phyloP scores from a whole-genome alignment of 163 green algal genomes.

The Scenedesmus sp. region DNA sequence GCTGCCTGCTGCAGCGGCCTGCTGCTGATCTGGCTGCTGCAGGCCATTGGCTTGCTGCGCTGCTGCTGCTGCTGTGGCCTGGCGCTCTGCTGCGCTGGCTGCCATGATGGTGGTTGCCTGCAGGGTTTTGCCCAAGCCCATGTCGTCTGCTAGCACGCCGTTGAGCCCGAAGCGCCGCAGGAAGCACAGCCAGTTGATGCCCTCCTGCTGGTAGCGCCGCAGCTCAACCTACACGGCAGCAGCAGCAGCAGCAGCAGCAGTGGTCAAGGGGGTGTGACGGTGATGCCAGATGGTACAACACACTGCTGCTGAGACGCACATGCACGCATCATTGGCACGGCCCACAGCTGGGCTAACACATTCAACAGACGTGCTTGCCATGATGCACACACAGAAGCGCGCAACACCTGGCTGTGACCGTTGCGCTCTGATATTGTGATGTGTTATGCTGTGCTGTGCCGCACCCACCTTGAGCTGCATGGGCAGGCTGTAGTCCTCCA shows the following conservation, averaged over 20 bases:
- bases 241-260: slow-evolving; percentile 12
- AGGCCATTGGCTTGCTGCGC: slow-evolving; percentile 51
- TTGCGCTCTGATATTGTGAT: neutral
- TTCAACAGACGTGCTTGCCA: neutral
- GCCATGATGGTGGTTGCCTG: slow-evolving; percentile 89
- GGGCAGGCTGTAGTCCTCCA: slow-evolving; percentile 76
- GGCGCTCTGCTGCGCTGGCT: slow-evolving; percentile 51
- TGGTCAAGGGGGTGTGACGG: neutral
- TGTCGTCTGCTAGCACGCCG: slow-evolving; percentile 97
- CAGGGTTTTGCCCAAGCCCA: slow-evolving; percentile 94
- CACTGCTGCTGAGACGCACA: neutral
- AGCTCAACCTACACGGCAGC: slow-evolving; percentile 60
- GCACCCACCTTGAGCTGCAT: slow-evolving; percentile 53
- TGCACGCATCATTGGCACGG: neutral
- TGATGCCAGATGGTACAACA: neutral
- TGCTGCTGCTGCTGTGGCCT: slow-evolving; percentile 24
- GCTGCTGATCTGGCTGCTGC: slow-evolving; percentile 28
- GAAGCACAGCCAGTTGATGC: slow-evolving; percentile 98
- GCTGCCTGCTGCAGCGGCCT: neutral
- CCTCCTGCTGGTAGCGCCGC: slow-evolving; percentile 96
- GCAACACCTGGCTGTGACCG: too few species aligned
- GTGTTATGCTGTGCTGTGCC: neutral
- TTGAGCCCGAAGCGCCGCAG: slow-evolving; percentile 94
- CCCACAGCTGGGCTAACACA: neutral
- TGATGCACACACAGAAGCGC: neutral